Base-by-base conservation (phyloP, 2,329 filamentous ascomycete genomes). In the Diaporthe amygdali region DNA sequence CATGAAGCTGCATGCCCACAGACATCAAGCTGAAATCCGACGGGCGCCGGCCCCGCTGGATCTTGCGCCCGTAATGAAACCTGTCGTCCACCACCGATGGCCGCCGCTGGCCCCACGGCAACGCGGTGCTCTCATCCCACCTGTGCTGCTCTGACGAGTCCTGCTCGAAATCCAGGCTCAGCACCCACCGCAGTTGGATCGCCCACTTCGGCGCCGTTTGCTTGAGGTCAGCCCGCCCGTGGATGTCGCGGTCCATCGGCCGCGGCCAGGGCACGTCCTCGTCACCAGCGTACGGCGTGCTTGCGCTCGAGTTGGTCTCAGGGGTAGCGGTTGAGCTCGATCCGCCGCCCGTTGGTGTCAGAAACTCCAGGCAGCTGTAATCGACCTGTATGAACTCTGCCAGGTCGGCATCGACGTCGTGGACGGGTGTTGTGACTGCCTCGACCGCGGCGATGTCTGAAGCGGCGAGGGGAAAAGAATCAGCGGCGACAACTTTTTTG, bases 161-260 rank as follows among this genome's bases (percentile, higher is more conserved):
- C 44, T 64, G 59, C 30, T 64, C 59, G 12, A 64, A 49, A 30
- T 64, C 59, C n/a, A 22, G 17, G 59, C 44, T 64, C 0, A 64
- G 30, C 4, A n/a, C n/a, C 20, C 8, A n/a, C 20, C 59, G 30
- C 59, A 64, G 30, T 15, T 22, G 44, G 30, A 64, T 64, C 14
- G 59, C 59, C 59, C 59, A 64, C 15, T 49, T 27, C 44, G 59
- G 59, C 14, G 59, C 59, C 27, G 59, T 49, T 30, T 30, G 59
- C 20, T 49, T 49, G 0, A 64, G 41, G 20, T 25, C n/a, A 30
- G 41, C 49, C 41, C 59, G 59, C 59, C 59, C 59, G 44, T 64
- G 59, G 44, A 64, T 64, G 59, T 64, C 44, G 59, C 41, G 41
- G 59, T 64, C 59, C n/a, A 34, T 49, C 30, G 59, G 59, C 5